Conservation (phyloP, 2,329 filamentous ascomycete species). For the Calonectria pauciramosa region DNA sequence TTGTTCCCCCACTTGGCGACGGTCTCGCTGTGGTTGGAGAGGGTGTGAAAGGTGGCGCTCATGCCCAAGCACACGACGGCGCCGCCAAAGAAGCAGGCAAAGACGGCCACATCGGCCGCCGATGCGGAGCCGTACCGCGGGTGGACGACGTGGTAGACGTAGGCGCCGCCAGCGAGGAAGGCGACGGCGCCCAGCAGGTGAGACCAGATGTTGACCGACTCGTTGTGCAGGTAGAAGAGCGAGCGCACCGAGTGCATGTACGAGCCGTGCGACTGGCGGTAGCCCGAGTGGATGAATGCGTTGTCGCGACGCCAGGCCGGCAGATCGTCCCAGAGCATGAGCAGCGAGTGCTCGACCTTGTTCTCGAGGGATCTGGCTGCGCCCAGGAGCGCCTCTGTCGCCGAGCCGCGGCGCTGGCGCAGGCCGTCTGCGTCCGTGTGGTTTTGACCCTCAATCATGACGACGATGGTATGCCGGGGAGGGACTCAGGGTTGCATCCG, state of each 20-base stretch:
- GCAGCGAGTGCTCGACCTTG: slow-evolving; percentile 56
- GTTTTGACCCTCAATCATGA: slow-evolving; percentile 36
- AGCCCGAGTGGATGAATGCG: slow-evolving; percentile 66
- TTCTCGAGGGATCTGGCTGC: slow-evolving; percentile 51
- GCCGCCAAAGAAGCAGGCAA: slow-evolving; percentile 84
- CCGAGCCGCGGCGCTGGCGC: slow-evolving; percentile 47
- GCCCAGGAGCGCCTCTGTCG: slow-evolving; percentile 44
- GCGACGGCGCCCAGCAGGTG: slow-evolving; percentile 75
- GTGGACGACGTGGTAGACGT: slow-evolving; percentile 70
- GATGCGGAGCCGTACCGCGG: slow-evolving; percentile 77
- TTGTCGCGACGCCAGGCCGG: slow-evolving; percentile 73
- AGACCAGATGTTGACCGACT: slow-evolving; percentile 74
- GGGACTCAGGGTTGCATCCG: slow-evolving; percentile 5
- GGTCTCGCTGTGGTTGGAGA: slow-evolving; percentile 84
- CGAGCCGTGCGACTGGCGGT: slow-evolving; percentile 65
- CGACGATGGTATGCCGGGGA: slow-evolving; percentile 15
- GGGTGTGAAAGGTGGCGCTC: slow-evolving; percentile 87
- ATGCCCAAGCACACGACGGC: slow-evolving; percentile 81
- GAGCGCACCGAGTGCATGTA: slow-evolving; percentile 61
- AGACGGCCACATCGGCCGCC: slow-evolving; percentile 75
- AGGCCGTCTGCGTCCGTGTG: slow-evolving; percentile 30
- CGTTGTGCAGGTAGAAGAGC: slow-evolving; percentile 70
- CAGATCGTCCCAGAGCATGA: slow-evolving; percentile 71
- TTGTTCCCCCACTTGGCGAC: slow-evolving; percentile 91
- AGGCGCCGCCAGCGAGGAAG: slow-evolving; percentile 64